phyloP scores from a whole-genome alignment of 495 filamentous ascomycete genomes.

The Talaromyces stipitatus region DNA sequence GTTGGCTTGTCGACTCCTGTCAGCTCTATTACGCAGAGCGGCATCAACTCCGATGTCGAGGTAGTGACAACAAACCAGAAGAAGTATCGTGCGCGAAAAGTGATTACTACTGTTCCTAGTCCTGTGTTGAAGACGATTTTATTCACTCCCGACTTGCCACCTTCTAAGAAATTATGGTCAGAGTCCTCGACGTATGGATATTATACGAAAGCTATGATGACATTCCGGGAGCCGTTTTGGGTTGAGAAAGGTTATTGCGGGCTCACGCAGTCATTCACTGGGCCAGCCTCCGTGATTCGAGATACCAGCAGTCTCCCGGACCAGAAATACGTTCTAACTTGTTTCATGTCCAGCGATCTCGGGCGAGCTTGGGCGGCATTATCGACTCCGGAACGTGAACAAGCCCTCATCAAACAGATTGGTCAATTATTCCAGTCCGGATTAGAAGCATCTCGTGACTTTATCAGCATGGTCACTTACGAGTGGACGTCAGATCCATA shows the following conservation, averaged over 20 bases:
- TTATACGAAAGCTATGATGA: constrained; percentile 30
- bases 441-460: not conserved
- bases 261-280: constrained; percentile 21
- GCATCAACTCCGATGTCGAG: not conserved
- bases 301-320: constrained; percentile 30
- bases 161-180: constrained; percentile 10
- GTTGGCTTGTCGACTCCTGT: not conserved
- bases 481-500: not conserved
- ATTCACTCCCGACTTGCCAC: constrained; percentile 22
- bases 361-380: constrained; percentile 24
- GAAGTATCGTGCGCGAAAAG: constrained; percentile 17
- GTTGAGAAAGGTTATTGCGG: constrained; percentile 23
- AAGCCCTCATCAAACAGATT: not conserved
- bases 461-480: not conserved
- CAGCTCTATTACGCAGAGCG: constrained; percentile 7
- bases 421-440: not conserved
- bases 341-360: constrained; percentile 27
- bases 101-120: constrained; percentile 30
- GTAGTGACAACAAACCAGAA: not conserved
- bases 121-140: constrained; percentile 21
- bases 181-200: constrained; percentile 21
- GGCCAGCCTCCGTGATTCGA: constrained; percentile 28
- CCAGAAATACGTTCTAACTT: constrained; percentile 29
- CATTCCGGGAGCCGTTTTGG: constrained; percentile 35
- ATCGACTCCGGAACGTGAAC: constrained; percentile 7